Evolutionary conservation across 495 filamentous ascomycete genomes (phyloP), one percentile per base, ranked within the genome.

Genomic region (Xylaria cubensis): DNA sequence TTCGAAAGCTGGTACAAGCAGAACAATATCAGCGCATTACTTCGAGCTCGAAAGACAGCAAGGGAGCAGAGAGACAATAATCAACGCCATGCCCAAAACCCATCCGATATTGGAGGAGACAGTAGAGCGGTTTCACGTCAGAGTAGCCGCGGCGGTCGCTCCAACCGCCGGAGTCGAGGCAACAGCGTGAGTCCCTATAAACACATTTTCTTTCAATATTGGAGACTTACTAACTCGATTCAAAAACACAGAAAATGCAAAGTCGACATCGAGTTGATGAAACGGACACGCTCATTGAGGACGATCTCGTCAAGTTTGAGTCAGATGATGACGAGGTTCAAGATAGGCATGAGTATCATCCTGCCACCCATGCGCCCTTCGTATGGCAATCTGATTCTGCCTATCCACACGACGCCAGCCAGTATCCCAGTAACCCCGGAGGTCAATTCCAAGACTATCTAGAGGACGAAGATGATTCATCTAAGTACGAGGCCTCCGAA

Each of bases 1-100:
- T 97, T 92, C 74, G 87, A 94, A 17, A 72, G 75, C 3, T 98
- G 94, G 94, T 93, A 92, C 72, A 81, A 84, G 2, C 74, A 78
- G 44, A 87, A 92, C 80, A 84, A 87, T 26, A 87, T 97, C 44
- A 86, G 90, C 63, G 84, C 83, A 53, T 80, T 95, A 41, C 87
- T 97, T 39, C 86, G 90, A 1, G 89, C 92, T 50, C 88, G 94
- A 29, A 86, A 94, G 84, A 83, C 84, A 5, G 85, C 88, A 55
- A 96, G 95, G 80, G 90, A 94, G 36, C 85, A 87, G 64, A 92
- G 88, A 84, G 72, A 82, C 70, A 41, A 55, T 67, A 36, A 81
- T 65, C 50, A 73, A 56, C 62, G 80, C 70, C 74, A 56, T 13
- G 67, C 34, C 48, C 69, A 73, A 53, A 55, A 69, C 4, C 65